Evolutionary conservation across 768 basidiomycete species (phyloP), one percentile per base, ranked within the genome.

Genomic region (Russula sp.): DNA sequence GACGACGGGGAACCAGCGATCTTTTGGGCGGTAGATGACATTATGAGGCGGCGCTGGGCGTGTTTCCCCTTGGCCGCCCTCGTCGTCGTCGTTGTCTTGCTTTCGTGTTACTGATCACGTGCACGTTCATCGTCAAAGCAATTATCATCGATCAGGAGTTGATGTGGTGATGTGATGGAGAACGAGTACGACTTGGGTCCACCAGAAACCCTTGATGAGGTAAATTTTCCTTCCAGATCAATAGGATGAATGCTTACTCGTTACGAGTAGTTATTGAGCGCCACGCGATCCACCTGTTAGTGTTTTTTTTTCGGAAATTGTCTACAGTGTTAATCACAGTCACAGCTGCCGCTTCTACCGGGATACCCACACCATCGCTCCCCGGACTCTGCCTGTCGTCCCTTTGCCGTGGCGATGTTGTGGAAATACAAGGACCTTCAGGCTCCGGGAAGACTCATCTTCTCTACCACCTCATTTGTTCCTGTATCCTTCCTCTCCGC

Each of bases 401-500:
- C 32, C 68, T 83, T 38, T 64, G 71, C 48, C 74, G 77, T 49
- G 86, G 86, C 39, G 85, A 90, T 70, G 78, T 88, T 43, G 73
- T 93, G 65, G 86, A 90, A 72, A 77, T 94, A 22, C 86, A 91
- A 72, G 91, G 91, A 2, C 81, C 84, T 2, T 76, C 90, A 5
- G 80, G 78, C 32, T 83, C 86, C 7, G 91, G 89, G 34, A 94
- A 93, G 74, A 86, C 88, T 2, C 86, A 87, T 65, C 74, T 94
- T n/a, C 73, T 91, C 32, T 87, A 87, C 69, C 79, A 82, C 69
- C 71, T 90, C 52, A 70, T 88, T 32, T 72, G 82, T 13, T 78
- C 76, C 22, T 84, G 86, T 66, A 75, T 90, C 58, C 71, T 83
- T 11, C 87, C 88, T 22, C 42, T 65, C 36, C 65, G 64, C 25